A percentile compares a stretch with the other conserved stretches of the same genome.
Conservation (phyloP, 495 filamentous ascomycete species). For the Daldinia bambusicola region DNA sequence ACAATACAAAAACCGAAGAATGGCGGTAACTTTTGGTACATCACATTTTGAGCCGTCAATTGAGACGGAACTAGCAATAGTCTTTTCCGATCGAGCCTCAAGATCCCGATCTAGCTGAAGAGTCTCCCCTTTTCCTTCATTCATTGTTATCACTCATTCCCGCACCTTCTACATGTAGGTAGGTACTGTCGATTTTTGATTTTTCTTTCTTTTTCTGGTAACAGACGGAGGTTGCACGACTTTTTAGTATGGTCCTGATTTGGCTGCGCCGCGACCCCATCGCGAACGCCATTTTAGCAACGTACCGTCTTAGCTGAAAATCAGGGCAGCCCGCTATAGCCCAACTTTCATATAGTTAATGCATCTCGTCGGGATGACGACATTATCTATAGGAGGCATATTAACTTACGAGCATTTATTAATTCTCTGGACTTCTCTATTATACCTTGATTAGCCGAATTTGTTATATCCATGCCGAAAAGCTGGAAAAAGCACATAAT, state of each 20-base stretch:
- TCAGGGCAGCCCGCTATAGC: conserved; percentile 35
- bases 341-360: conserved; percentile 24
- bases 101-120: conserved; percentile 34
- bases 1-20: too few species aligned
- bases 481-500: background rate
- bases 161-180: conserved; percentile 2
- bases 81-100: conserved; percentile 42
- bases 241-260: conserved; percentile 15
- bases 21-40: too few species aligned
- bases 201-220: too few species aligned
- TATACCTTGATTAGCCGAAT: background rate
- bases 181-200: conserved; percentile 4
- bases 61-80: conserved; percentile 8
- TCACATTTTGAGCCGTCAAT: background rate
- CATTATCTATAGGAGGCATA: conserved; percentile 15
- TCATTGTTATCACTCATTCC: conserved; percentile 4
- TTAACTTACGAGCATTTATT: background rate
- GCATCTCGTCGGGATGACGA: conserved; percentile 37
- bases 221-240: background rate
- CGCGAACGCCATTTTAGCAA: conserved; percentile 6
- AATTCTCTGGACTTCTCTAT: background rate
- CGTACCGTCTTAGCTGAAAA: conserved; percentile 22
- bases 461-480: background rate
- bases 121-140: conserved; percentile 17
- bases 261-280: conserved; percentile 2